Evolutionary conservation across 2,329 filamentous ascomycete genomes (phyloP).

Genomic region (Chrysosphaeria jannelii): DNA sequence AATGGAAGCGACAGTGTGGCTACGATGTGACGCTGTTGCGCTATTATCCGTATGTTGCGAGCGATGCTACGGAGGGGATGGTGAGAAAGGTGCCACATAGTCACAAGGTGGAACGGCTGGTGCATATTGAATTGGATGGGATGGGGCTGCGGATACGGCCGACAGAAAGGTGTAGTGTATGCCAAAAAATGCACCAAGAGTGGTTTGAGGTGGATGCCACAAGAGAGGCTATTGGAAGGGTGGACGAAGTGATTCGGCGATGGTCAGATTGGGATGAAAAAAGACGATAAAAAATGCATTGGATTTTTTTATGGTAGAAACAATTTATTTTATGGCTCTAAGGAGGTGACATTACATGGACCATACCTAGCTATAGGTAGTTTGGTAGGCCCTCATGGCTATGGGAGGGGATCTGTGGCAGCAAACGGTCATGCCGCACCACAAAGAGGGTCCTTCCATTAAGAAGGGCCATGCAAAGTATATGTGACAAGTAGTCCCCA

Average conservation of each 20-base stretch:
- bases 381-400: too few relatives aligned
- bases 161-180: conserved; percentile 34
- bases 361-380: too few relatives aligned
- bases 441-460: too few relatives aligned
- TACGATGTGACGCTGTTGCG: conserved; percentile 67
- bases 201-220: conserved; percentile 80
- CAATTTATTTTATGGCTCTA: too few relatives aligned
- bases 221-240: conserved; percentile 34
- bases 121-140: conserved; percentile 64
- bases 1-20: conserved; percentile 83
- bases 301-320: too few relatives aligned
- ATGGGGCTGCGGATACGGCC: conserved; percentile 22
- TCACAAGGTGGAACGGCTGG: conserved; percentile 63
- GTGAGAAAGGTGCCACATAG: conserved; percentile 55
- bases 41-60: conserved; percentile 59
- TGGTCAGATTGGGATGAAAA: conserved; percentile 81
- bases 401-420: too few relatives aligned
- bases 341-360: too few relatives aligned
- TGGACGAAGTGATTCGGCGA: conserved; percentile 33
- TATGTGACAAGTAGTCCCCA: too few relatives aligned
- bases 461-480: too few relatives aligned
- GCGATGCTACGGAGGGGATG: conserved; percentile 6
- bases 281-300: too few relatives aligned
- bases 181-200: conserved; percentile 64
- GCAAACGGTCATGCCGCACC: too few relatives aligned